Evolutionary conservation across 352 stramenopile genomes (phyloP).

Genomic region (Pythium brachiatum): DNA sequence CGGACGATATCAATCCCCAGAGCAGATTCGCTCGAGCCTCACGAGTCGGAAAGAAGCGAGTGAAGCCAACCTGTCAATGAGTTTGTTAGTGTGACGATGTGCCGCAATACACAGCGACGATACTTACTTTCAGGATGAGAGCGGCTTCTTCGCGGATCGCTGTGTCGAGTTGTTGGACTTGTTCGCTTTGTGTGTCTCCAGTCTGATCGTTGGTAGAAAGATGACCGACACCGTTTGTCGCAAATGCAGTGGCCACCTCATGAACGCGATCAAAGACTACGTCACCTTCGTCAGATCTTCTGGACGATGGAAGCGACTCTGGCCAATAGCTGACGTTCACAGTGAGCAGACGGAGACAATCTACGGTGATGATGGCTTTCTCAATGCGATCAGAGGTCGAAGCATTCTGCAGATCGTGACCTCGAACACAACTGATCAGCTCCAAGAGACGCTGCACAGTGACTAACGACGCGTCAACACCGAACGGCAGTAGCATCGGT

Average conservation of each 20-base stretch:
- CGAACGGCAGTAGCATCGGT: not conserved
- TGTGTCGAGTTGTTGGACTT: not conserved
- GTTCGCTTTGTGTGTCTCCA: not conserved
- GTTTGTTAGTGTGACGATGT: not conserved
- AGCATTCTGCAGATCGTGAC: not conserved
- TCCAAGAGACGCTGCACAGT: not conserved
- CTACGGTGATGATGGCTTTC: not conserved
- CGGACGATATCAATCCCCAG: not conserved
- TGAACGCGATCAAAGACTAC: not conserved
- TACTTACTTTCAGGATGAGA: not conserved
- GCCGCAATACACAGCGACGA: not conserved
- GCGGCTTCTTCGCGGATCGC: not conserved
- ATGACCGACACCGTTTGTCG: not conserved
- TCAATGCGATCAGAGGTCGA: not conserved
- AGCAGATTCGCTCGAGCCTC: not conserved
- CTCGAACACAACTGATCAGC: not conserved
- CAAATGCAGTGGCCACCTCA: not conserved
- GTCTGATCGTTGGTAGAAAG: not conserved
- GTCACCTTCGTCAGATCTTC: not conserved
- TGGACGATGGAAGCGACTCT: not conserved
- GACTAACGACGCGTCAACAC: not conserved
- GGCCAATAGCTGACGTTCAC: not conserved
- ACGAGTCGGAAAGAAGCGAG: not conserved
- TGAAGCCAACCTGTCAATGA: not conserved
- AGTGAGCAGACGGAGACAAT: not conserved